phyloP scores from a whole-genome alignment of 2,329 filamentous ascomycete species.

The Diaporthe humulicola region DNA sequence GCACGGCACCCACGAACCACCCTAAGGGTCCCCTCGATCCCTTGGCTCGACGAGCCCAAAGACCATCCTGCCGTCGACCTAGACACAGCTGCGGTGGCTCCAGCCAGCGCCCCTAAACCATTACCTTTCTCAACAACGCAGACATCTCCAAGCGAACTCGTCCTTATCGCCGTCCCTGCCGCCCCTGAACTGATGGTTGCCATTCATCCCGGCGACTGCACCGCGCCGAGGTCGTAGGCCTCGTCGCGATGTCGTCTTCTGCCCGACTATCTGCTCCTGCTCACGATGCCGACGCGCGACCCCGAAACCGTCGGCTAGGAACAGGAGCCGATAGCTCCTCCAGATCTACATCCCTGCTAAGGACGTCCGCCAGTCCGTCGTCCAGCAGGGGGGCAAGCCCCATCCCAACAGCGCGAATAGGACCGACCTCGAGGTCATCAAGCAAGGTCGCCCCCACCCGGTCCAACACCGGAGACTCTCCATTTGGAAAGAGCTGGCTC shows the following conservation, averaged over 20 bases:
- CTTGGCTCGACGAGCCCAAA: slow-evolving; percentile 21
- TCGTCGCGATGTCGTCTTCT: slow-evolving; percentile 58
- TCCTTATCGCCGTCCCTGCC: slow-evolving; percentile 22
- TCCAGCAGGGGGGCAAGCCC: slow-evolving; percentile 60
- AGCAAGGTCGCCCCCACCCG: slow-evolving; percentile 30
- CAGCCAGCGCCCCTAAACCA: neutral
- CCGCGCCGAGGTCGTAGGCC: slow-evolving; percentile 47
- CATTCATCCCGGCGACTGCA: slow-evolving; percentile 43
- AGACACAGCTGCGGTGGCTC: neutral
- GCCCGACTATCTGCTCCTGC: slow-evolving; percentile 56
- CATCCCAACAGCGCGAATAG: slow-evolving; percentile 58
- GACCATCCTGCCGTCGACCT: neutral
- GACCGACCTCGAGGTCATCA: slow-evolving; percentile 46
- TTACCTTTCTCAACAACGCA: neutral
- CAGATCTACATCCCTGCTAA: slow-evolving; percentile 46
- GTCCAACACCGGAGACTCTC: slow-evolving; percentile 29
- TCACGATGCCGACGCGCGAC: slow-evolving; percentile 59
- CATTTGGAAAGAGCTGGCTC: slow-evolving; percentile 57
- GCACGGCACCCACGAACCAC: slow-evolving; percentile 9
- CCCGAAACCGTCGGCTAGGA: slow-evolving; percentile 64
- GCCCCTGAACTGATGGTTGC: slow-evolving; percentile 45
- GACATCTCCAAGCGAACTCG: neutral
- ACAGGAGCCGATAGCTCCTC: slow-evolving; percentile 48
- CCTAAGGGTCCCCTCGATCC: neutral
- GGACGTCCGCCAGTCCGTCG: slow-evolving; percentile 47